Evolutionary conservation across 441 rosid genomes (phyloP), one percentile per base, ranked within the genome.

Genomic region (Hura crepitans): DNA sequence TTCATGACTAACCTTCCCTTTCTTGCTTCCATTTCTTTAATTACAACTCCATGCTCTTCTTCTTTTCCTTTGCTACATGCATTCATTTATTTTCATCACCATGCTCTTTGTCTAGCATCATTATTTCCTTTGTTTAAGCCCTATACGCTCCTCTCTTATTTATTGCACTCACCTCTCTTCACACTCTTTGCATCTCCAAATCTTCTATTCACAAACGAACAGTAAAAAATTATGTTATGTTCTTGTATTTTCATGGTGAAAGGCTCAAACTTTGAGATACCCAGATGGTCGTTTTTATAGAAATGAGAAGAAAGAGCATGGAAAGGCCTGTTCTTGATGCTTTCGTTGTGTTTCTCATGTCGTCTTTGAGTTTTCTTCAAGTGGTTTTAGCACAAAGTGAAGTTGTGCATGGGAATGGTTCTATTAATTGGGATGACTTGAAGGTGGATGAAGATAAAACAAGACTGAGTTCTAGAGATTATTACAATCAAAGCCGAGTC

Each of bases 341-440:
- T 75, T 49, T 75, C 64, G 60, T 77, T 65, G 53, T 74, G 69
- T 74, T 71, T 66, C 58, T 57, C 56, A 20, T 75, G 15, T 69
- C 49, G 7, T 63, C 69, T 50, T 15, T 62, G 15, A 20, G 31
- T 9, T 62, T 33, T 45, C 31, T 71, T 70, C 75, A 57, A 43
- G 37, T 66, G 50, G 72, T 75, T 45, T 70, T 56, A 12, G 63
- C 65, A n/a, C 68, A 65, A 43, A 45, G 25, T 12, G 71, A 47
- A 3, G 65, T 18, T 1, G 65, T 20, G 2, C 42, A 50, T 50
- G 56, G 10, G 72, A 81, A 28, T 69, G 73, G 35, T 57, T 84
- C 74, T 67, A 88, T 93, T 61, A 82, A 86, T 49, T 93, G 97
- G 98, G 95, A 85, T 77, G 98, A 91, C 22, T 28, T 89, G 81